Evolutionary conservation across 306 rosid genomes (phyloP).

Genomic region (Morella rubra): DNA sequence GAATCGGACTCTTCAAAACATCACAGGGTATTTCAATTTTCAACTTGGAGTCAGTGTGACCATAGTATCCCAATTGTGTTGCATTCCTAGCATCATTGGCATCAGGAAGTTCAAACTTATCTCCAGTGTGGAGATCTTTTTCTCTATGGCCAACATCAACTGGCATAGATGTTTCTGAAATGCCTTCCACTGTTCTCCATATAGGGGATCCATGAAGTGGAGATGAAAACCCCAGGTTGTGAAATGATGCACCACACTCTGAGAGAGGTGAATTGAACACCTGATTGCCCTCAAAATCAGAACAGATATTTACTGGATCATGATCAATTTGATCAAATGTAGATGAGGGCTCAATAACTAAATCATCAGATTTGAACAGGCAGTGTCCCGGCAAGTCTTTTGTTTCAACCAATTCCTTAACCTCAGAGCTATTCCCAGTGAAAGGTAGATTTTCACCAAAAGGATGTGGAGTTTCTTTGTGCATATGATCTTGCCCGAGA

Average conservation of each 20-base stretch:
- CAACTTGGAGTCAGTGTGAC: constrained; percentile 29
- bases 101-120: constrained; percentile 36
- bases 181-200: constrained; percentile 51
- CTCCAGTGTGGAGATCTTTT: constrained; percentile 27
- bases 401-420: constrained; percentile 41
- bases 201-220: constrained; percentile 61
- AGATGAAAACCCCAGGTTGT: constrained; percentile 54
- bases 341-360: constrained; percentile 41
- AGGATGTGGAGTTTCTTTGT: constrained; percentile 47
- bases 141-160: constrained; percentile 33
- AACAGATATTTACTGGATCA: constrained; percentile 51
- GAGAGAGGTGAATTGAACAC: constrained; percentile 60
- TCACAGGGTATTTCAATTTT: constrained; percentile 30
- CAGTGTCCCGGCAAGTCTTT: constrained; percentile 41
- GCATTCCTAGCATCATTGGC: constrained; percentile 33
- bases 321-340: constrained; percentile 48
- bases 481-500: constrained; percentile 33
- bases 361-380: constrained; percentile 45
- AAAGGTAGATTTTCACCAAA: constrained; percentile 41
- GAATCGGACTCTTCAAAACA: constrained; percentile 47
- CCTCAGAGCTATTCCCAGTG: constrained; percentile 36
- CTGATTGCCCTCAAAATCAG: constrained; percentile 52
- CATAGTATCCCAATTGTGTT: constrained; percentile 29
- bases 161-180: constrained; percentile 40
- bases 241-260: constrained; percentile 62